Percentiles rank a stretch among this genome's conserved stretches.
These are phyloP conservation scores for Pulveroboletus sp. DNA, from an alignment of 768 basidiomycete genomes.

Conservation along the genomic window DNA sequence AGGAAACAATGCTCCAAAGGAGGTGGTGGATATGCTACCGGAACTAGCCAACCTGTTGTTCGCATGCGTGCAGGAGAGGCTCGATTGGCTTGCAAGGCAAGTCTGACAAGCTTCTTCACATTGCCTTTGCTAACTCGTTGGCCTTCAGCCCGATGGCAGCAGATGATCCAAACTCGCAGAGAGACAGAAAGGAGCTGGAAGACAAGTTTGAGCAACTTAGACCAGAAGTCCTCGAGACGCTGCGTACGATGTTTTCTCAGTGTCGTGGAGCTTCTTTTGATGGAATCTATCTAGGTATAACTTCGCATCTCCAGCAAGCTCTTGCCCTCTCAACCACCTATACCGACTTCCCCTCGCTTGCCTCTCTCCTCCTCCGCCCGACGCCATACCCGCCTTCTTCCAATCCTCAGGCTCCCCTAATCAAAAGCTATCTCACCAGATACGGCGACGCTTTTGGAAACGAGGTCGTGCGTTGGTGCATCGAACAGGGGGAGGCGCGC, in stretches of 20 bases:
- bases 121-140: background rate
- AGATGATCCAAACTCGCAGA: conserved; percentile 45
- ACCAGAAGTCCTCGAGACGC: conserved; percentile 72
- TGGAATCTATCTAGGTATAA: conserved; percentile 45
- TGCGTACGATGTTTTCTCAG: conserved; percentile 52
- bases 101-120: background rate
- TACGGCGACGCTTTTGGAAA: conserved; percentile 82
- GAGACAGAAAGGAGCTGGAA: conserved; percentile 56
- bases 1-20: conserved; percentile 20
- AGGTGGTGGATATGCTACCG: conserved; percentile 54
- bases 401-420: conserved; percentile 59
- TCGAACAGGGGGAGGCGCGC: conserved; percentile 82
- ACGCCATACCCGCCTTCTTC: conserved; percentile 57
- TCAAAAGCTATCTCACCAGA: conserved; percentile 68
- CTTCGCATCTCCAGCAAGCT: conserved; percentile 64
- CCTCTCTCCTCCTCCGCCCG: conserved; percentile 72
- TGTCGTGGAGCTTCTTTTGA: background rate
- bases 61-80: conserved; percentile 60
- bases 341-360: conserved; percentile 81
- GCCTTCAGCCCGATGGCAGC: conserved; percentile 42
- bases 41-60: conserved; percentile 62
- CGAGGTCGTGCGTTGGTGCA: conserved; percentile 92
- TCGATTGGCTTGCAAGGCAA: conserved; percentile 66
- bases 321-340: conserved; percentile 85
- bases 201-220: conserved; percentile 68